Conservation (phyloP, 202 grass and related monocot species). For the Panicum hallii region DNA sequence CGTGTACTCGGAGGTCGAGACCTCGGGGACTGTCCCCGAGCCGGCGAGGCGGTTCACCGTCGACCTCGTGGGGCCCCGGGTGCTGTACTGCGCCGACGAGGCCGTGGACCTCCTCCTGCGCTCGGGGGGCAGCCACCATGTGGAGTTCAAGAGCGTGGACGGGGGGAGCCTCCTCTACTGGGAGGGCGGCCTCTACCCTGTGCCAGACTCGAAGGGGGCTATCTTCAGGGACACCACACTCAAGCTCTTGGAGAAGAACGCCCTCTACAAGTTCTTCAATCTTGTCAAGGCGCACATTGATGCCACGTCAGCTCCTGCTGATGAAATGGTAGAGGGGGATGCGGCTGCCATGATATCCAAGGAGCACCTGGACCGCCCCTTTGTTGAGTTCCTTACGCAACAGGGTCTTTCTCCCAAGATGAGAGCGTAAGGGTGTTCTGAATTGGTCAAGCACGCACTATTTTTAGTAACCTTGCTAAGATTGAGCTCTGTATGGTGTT, state of each 20-base stretch:
- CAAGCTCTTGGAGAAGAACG: constrained; percentile 63
- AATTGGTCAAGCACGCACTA: constrained; percentile 25
- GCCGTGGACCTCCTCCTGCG: constrained; percentile 78
- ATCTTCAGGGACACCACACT: constrained; percentile 83
- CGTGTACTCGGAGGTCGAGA: constrained; percentile 69
- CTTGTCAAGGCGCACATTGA: constrained; percentile 71
- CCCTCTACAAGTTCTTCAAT: constrained; percentile 77
- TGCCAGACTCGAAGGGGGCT: constrained; percentile 77
- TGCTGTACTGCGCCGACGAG: constrained; percentile 91
- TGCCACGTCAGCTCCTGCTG: neutral
- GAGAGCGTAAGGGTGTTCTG: constrained; percentile 62
- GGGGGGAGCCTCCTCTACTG: constrained; percentile 81
- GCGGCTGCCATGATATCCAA: constrained; percentile 56
- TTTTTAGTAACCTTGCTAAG: constrained; percentile 46
- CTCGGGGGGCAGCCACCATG: constrained; percentile 80
- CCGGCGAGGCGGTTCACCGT: constrained; percentile 59
- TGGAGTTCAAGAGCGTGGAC: constrained; percentile 92
- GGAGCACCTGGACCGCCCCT: constrained; percentile 73
- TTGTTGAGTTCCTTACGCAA: constrained; percentile 77
- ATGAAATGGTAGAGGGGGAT: constrained; percentile 17
- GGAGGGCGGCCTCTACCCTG: constrained; percentile 71
- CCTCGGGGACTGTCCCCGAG: constrained; percentile 60
- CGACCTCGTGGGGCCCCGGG: constrained; percentile 72
- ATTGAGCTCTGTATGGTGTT: constrained; percentile 10
- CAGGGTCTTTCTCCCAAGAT: constrained; percentile 80